phyloP scores from a whole-genome alignment of 768 basidiomycete genomes.

The Vishniacozyma victoriae region DNA sequence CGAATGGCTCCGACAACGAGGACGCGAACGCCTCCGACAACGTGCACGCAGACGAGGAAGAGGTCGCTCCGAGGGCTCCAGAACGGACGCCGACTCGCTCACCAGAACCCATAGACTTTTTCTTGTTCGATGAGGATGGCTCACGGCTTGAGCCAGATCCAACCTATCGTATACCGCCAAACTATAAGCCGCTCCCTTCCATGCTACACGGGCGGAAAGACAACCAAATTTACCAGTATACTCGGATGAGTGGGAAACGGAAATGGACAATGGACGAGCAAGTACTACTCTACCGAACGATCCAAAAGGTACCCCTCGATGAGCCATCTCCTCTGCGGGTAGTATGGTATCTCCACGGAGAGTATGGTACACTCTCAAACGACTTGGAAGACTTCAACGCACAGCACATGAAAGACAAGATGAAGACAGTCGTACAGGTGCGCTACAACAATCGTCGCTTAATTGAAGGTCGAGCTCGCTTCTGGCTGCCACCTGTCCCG shows the following conservation, averaged over 20 bases:
- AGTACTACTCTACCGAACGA: constrained; percentile 32
- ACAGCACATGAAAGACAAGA: constrained; percentile 43
- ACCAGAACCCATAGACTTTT: constrained; percentile 14
- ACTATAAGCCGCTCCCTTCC: constrained; percentile 4
- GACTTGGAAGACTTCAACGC: constrained; percentile 22
- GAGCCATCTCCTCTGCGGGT: constrained; percentile 28
- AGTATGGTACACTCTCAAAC: constrained; percentile 12
- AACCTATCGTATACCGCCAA: constrained; percentile 8
- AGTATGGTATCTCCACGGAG: constrained; percentile 29
- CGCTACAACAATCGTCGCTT: constrained; percentile 10
- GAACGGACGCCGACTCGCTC: background rate
- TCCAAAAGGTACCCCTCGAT: constrained; percentile 29
- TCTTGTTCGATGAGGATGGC: constrained; percentile 24
- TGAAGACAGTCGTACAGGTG: constrained; percentile 21
- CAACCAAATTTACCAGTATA: constrained; percentile 12
- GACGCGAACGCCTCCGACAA: background rate
- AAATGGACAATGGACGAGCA: constrained; percentile 29
- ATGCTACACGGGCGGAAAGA: constrained; percentile 16
- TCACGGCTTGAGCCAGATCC: constrained; percentile 14
- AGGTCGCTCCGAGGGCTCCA: background rate
- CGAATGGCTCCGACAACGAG: no score
- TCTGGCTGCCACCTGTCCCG: no score
- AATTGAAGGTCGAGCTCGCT: constrained; percentile 26
- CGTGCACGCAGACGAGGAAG: background rate
- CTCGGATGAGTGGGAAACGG: constrained; percentile 17